Evolutionary conservation across 495 filamentous ascomycete species (phyloP).

Genomic region (Penicillium arizonense): DNA sequence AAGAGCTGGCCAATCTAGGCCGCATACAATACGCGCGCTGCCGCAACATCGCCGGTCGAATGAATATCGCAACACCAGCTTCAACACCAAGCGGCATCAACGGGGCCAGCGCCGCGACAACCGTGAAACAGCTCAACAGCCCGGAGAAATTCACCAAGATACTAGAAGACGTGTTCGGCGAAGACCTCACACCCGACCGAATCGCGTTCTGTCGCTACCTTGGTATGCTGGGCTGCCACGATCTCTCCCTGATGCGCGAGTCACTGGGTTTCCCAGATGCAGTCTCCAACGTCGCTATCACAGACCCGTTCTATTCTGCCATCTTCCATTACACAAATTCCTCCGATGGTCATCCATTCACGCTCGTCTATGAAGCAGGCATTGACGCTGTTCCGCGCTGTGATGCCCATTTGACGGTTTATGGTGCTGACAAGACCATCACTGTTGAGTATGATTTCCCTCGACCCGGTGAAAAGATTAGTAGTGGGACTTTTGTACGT

Average conservation of each 20-base stretch:
- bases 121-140: background rate
- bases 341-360: slow-evolving; percentile 34
- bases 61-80: background rate
- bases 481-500: slow-evolving; percentile 41
- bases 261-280: slow-evolving; percentile 44
- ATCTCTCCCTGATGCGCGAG: slow-evolving; percentile 56
- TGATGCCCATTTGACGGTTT: slow-evolving; percentile 56
- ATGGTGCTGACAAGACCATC: slow-evolving; percentile 46
- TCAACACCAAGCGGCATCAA: background rate
- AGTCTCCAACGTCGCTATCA: slow-evolving; percentile 45
- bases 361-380: slow-evolving; percentile 55
- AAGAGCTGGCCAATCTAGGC: slow-evolving; percentile 42
- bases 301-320: slow-evolving; percentile 46
- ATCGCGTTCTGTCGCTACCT: slow-evolving; percentile 42
- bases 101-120: background rate
- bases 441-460: slow-evolving; percentile 53
- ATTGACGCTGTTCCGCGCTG: slow-evolving; percentile 52
- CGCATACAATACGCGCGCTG: slow-evolving; percentile 52
- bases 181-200: slow-evolving; percentile 32
- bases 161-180: slow-evolving; percentile 31
- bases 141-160: slow-evolving; percentile 14
- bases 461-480: slow-evolving; percentile 26
- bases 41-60: slow-evolving; percentile 53
- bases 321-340: slow-evolving; percentile 42
- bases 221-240: slow-evolving; percentile 51